These are phyloP conservation scores for Phytophthora melonis DNA, from an alignment of 352 stramenopile species.

Conservation along the genomic window DNA sequence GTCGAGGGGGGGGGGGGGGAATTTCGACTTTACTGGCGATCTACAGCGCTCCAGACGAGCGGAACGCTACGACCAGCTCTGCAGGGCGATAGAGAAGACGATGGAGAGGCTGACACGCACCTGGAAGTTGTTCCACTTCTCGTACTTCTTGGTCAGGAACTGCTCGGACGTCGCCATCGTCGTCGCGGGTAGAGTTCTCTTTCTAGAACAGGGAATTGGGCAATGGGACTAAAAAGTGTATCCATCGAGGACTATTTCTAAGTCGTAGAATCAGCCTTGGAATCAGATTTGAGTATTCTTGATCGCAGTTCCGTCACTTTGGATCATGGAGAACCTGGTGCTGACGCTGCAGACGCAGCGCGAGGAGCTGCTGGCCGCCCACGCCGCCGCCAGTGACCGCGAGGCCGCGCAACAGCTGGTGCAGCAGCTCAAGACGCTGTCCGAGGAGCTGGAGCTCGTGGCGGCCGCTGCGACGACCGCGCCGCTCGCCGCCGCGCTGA, in stretches of 20 bases:
- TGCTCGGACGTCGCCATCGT: slow-evolving; percentile 62
- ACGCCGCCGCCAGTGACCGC: slow-evolving; percentile 32
- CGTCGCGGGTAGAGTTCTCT: neutral
- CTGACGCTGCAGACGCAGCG: slow-evolving; percentile 54
- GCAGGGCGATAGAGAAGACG: neutral
- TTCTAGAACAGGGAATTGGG: slow-evolving; percentile 1
- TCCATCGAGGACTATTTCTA: neutral
- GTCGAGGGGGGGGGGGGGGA: neutral
- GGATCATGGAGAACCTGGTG: slow-evolving; percentile 58
- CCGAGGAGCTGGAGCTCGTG: slow-evolving; percentile 70
- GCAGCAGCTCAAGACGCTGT: slow-evolving; percentile 46
- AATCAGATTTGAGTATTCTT: slow-evolving; percentile 6
- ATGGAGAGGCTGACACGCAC: slow-evolving; percentile 32
- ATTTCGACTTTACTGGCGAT: slow-evolving; percentile 1
- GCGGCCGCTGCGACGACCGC: slow-evolving; percentile 40
- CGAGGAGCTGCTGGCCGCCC: slow-evolving; percentile 45
- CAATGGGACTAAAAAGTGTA: neutral
- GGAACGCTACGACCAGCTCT: neutral
- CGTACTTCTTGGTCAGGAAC: slow-evolving; percentile 89
- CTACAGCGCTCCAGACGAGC: slow-evolving; percentile 6
- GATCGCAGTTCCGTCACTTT: too few species aligned
- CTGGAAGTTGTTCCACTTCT: slow-evolving; percentile 91
- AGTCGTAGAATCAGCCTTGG: neutral
- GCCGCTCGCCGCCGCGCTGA: slow-evolving; percentile 50
- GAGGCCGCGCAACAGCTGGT: slow-evolving; percentile 24